Base-by-base conservation (phyloP, 176 grass and related monocot genomes). In the Themeda triandra region DNA sequence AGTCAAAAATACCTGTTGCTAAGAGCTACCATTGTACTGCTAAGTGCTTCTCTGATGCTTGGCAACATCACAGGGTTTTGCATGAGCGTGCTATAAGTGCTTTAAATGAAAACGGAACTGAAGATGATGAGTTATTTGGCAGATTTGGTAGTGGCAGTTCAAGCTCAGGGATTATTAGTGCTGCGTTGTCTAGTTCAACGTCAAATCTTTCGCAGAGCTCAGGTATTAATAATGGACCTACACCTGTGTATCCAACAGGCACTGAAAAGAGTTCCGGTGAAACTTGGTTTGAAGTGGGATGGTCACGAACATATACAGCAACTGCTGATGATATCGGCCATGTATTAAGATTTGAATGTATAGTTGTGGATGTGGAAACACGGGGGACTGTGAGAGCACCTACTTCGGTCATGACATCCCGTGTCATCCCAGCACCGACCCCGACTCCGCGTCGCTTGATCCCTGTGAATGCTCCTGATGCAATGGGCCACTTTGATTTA, bases 21-120 rank as follows among this genome's bases (percentile, higher is more conserved):
- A 97, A 92, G 84, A 94, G 94, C 84, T 97, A 92, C 44, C 94
- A 97, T 77, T 97, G 94, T 66, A 87, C 89, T 25, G 27, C 94
- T 81, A 97, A 84, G 85, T 97, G 94, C 45, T 94, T 97, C 80
- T 77, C 88, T 80, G 92, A 97, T 82, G 89, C 92, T 29, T 97
- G 94, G 94, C 92, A 90, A 58, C 92, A 92, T 60, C 94, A 97
- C 80, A 73, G 72, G 53, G 83, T 87, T 86, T 88, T 97, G 69
- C 94, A 97, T 71, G 94, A 97, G 29, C 89, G 82, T 29, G 94
- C 92, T 66, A 88, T 79, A 63, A 97, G 83, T 79, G 80, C 90
- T 78, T 17, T 87, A 45, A 91, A 80, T 82, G 94, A 94, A 86
- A 97, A 92, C 76, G 92, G 89, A 58, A 64, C 75, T n/a, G 92